These are phyloP conservation scores for Aristolochia contorta DNA, from an alignment of 164 flowering plant genomes.

Conservation along the genomic window DNA sequence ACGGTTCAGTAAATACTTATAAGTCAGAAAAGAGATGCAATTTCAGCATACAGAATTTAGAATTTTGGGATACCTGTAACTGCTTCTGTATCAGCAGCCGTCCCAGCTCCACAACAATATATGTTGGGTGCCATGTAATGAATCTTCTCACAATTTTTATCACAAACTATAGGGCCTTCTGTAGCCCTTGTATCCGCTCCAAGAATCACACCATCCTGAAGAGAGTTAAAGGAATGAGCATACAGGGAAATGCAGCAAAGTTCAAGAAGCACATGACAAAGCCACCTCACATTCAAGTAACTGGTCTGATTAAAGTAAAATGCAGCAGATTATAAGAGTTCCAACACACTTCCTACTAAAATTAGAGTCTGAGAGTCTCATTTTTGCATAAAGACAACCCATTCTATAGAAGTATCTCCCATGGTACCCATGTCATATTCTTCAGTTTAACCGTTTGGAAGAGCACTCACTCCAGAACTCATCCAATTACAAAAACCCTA, in stretches of 20 bases:
- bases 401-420: no score
- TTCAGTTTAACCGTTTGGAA: no score
- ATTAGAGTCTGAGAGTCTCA: no score
- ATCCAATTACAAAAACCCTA: no score
- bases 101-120: constrained; percentile 95
- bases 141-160: constrained; percentile 93
- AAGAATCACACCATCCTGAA: constrained; percentile 93
- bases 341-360: no score
- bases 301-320: no score
- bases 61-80: constrained; percentile 58
- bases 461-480: no score
- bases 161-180: constrained; percentile 89
- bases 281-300: no score
- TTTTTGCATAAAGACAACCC: no score
- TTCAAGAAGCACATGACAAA: background rate
- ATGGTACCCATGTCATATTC: no score
- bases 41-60: background rate
- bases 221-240: background rate
- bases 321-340: no score
- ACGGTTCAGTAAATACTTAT: background rate
- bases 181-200: constrained; percentile 98
- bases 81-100: constrained; percentile 97
- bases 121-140: constrained; percentile 99
- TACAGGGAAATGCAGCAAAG: background rate
- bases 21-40: background rate